phyloP scores from a whole-genome alignment of 495 filamentous ascomycete species.

The Echria macrotheca region DNA sequence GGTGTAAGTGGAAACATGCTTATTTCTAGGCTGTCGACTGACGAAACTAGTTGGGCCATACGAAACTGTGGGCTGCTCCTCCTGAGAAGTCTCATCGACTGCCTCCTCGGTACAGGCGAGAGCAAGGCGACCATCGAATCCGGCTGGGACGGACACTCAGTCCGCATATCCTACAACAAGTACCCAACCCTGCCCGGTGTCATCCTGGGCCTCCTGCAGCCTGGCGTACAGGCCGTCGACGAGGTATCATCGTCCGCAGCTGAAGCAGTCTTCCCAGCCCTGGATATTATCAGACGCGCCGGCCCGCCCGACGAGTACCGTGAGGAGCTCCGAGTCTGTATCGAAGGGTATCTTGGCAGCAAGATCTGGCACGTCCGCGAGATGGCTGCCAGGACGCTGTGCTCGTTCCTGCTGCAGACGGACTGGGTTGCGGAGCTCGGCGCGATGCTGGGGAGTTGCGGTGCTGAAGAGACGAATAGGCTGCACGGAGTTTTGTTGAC shows the following conservation, averaged over 20 bases:
- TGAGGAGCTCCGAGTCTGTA: constrained; percentile 40
- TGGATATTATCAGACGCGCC: constrained; percentile 72
- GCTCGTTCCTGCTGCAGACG: constrained; percentile 52
- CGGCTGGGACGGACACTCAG: constrained; percentile 46
- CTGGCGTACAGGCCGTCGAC: constrained; percentile 34
- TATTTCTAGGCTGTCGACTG: constrained; percentile 4
- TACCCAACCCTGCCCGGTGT: constrained; percentile 66
- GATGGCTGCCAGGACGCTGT: constrained; percentile 77
- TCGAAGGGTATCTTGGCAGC: constrained; percentile 59
- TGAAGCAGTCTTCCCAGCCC: constrained; percentile 79
- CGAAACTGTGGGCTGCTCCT: constrained; percentile 89
- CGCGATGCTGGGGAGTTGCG: constrained; percentile 36
- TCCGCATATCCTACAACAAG: constrained; percentile 59
- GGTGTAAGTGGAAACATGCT: constrained; percentile 42
- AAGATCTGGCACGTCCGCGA: constrained; percentile 84
- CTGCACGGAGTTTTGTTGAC: constrained; percentile 66
- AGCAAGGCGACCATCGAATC: constrained; percentile 44
- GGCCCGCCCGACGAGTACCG: constrained; percentile 45
- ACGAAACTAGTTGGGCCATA: constrained; percentile 69
- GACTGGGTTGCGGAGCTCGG: constrained; percentile 48
- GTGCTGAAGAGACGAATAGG: constrained; percentile 20
- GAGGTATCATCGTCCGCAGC: constrained; percentile 36
- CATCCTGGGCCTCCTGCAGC: constrained; percentile 58
- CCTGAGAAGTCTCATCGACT: constrained; percentile 73
- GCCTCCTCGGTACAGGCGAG: constrained; percentile 63